phyloP scores from a whole-genome alignment of 73 alveolate genomes.

The Stentor roeselii region DNA sequence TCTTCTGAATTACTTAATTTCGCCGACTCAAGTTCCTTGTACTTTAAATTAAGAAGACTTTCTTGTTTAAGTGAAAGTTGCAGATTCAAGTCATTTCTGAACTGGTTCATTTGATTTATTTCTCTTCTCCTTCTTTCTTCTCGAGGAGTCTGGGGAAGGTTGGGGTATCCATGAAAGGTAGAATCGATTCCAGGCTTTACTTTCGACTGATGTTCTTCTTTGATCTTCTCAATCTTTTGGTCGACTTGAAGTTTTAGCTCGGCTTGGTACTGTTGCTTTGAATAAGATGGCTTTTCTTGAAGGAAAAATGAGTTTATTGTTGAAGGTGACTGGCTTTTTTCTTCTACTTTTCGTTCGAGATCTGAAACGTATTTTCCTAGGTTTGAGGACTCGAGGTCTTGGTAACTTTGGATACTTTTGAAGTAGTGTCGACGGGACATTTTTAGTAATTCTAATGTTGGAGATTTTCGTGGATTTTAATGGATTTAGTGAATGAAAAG shows the following conservation, averaged over 20 bases:
- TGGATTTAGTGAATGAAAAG: no score
- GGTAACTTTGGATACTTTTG: no score
- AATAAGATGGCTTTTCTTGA: not conserved
- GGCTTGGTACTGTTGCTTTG: not conserved
- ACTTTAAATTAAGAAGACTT: not conserved
- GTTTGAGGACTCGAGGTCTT: no score
- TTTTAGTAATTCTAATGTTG: no score
- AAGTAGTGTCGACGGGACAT: no score
- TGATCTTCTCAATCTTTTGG: not conserved
- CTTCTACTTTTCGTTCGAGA: not conserved
- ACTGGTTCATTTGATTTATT: not conserved
- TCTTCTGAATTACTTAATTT: not conserved
- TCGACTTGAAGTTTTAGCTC: not conserved
- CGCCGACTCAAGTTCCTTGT: not conserved
- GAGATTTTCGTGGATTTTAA: no score
- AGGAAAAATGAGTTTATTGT: not conserved
- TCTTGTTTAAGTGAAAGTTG: not conserved
- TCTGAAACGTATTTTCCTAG: not conserved
- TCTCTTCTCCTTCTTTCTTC: not conserved
- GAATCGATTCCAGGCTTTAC: not conserved
- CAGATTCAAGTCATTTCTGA: not conserved
- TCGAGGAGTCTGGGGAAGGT: slow-evolving; percentile 14
- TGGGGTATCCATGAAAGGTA: slow-evolving; percentile 18
- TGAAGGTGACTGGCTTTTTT: not conserved
- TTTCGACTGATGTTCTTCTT: no score